Percentiles rank a stretch among this genome's conserved stretches.
These are phyloP conservation scores for Acanthamoeba pearcei DNA, from an alignment of 208 protist genomes.

Conservation along the genomic window DNA sequence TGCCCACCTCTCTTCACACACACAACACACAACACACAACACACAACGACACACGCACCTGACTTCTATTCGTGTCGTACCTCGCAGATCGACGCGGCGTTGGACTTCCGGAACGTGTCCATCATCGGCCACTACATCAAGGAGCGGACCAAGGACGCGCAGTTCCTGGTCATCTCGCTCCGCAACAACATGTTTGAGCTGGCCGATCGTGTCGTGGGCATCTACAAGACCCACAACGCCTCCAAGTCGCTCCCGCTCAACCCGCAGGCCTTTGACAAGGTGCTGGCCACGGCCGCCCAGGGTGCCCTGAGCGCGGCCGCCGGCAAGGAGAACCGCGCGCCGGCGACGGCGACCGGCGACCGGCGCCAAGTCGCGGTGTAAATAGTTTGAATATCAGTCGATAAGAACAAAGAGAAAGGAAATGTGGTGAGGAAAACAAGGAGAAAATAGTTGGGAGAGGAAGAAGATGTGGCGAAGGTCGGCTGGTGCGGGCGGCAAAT, in stretches of 20 bases:
- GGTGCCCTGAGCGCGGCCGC: not conserved
- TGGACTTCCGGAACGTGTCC: conserved; percentile 99
- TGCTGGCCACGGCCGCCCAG: not conserved
- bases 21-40: not conserved
- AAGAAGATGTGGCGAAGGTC: no score
- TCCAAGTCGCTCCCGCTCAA: conserved; percentile 98
- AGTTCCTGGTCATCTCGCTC: conserved; percentile 99
- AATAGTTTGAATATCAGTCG: not conserved
- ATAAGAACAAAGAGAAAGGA: no score
- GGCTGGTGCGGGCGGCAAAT: no score
- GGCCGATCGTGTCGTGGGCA: conserved; percentile 98
- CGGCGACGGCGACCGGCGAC: not conserved
- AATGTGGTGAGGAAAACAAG: no score
- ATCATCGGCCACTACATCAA: conserved; percentile 99
- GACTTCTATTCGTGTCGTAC: not conserved
- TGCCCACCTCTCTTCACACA: not conserved
- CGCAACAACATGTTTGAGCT: conserved; percentile 99
- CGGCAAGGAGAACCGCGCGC: conserved; percentile 35
- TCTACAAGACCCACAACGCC: conserved; percentile 99
- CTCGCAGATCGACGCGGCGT: conserved; percentile 98
- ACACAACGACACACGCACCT: not conserved
- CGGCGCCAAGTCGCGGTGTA: not conserved
- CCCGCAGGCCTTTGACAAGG: conserved; percentile 84
- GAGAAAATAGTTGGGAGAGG: no score
- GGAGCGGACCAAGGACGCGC: conserved; percentile 98